Evolutionary conservation across 345 rosid species (phyloP).

Genomic region (Bruguiera parviflora): DNA sequence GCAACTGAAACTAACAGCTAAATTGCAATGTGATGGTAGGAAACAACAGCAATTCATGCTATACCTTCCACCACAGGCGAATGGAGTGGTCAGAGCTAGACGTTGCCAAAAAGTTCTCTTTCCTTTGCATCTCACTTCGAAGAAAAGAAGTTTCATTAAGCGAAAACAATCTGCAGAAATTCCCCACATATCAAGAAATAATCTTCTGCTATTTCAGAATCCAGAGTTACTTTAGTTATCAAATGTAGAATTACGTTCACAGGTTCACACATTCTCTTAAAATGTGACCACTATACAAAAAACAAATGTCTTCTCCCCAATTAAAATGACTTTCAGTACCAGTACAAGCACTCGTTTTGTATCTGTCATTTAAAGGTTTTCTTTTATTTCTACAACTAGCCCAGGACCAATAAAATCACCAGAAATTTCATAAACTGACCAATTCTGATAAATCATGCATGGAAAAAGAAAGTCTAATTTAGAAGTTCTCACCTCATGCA

Average conservation of each 20-base stretch:
- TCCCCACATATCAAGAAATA: constrained; percentile 4
- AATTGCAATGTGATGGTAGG: not conserved
- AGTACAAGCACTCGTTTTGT: no score
- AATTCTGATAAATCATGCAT: not conserved
- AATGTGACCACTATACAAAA: no score
- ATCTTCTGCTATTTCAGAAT: no score
- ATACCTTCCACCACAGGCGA: constrained; percentile 80
- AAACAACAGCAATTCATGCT: constrained; percentile 9
- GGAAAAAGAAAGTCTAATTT: not conserved
- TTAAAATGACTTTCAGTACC: no score
- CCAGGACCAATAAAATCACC: no score
- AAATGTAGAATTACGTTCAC: no score
- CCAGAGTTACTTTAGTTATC: no score
- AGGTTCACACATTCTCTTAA: no score
- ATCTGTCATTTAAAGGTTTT: no score
- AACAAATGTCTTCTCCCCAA: no score
- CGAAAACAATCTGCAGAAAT: constrained; percentile 48
- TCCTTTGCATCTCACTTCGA: constrained; percentile 36
- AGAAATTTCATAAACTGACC: not conserved
- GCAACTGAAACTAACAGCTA: not conserved
- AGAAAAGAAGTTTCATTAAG: constrained; percentile 37
- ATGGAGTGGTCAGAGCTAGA: constrained; percentile 59
- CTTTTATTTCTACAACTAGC: no score
- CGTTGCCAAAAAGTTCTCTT: constrained; percentile 50
- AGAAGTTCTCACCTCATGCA: constrained; percentile 54